Evolutionary conservation across 139 green algal species (phyloP).

Genomic region (Diplosphaera chodatii): DNA sequence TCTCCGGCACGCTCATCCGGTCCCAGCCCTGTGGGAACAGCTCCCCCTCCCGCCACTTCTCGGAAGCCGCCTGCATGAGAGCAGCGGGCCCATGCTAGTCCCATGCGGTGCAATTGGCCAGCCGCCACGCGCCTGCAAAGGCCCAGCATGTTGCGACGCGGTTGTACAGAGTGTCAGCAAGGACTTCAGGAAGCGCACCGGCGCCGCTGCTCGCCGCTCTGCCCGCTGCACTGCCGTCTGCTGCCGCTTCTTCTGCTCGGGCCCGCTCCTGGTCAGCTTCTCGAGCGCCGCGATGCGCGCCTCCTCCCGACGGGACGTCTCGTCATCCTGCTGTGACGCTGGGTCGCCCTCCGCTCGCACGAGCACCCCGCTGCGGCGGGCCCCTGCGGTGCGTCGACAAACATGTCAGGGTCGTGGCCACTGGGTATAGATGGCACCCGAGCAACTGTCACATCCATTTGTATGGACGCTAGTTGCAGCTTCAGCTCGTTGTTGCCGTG

Average conservation of each 20-base stretch:
- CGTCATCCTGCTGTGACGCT: not conserved
- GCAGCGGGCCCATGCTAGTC: not conserved
- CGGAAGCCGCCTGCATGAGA: not conserved
- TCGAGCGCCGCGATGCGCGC: not conserved
- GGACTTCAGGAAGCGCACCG: too few species aligned
- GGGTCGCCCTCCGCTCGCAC: not conserved
- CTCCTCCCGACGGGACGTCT: not conserved
- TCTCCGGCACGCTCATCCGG: conserved; percentile 46
- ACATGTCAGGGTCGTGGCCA: too few species aligned
- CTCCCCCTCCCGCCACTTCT: conserved; percentile 63
- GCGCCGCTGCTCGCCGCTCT: not conserved
- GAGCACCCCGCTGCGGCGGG: not conserved
- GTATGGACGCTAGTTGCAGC: too few species aligned
- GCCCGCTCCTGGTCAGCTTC: not conserved
- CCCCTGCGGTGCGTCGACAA: not conserved
- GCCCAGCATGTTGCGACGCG: too few species aligned
- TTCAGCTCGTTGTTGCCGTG: too few species aligned
- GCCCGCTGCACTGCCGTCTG: too few species aligned
- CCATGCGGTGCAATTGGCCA: too few species aligned
- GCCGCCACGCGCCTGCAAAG: too few species aligned
- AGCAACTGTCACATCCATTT: too few species aligned
- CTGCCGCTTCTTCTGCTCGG: too few species aligned
- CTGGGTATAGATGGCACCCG: too few species aligned
- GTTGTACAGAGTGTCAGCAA: too few species aligned
- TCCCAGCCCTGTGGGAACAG: conserved; percentile 76